A percentile compares a stretch with the other conserved stretches of the same genome.
Conservation (phyloP, 2,329 filamentous ascomycete species). For the Gaeumannomyces tritici region DNA sequence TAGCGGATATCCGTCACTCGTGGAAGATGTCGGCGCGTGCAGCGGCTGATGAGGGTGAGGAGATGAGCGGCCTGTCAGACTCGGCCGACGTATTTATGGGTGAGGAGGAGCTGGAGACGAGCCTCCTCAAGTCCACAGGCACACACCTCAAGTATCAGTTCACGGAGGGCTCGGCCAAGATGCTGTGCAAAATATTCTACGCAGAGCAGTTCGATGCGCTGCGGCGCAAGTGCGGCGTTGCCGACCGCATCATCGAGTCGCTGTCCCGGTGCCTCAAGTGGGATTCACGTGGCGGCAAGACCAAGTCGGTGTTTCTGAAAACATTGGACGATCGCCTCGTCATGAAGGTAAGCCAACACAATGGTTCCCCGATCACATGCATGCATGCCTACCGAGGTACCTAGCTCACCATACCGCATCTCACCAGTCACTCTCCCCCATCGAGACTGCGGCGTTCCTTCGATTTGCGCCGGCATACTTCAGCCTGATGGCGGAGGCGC, state of each 20-base stretch:
- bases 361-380: neutral
- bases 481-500: conserved; percentile 88
- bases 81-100: conserved; percentile 24
- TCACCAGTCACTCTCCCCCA: conserved; percentile 60
- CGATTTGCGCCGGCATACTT: conserved; percentile 97
- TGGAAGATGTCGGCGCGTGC: conserved; percentile 23
- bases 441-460: conserved; percentile 90
- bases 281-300: conserved; percentile 97
- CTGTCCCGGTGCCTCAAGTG: conserved; percentile 92
- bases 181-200: conserved; percentile 98
- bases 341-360: conserved; percentile 49
- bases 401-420: neutral
- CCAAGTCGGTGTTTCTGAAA: conserved; percentile 93
- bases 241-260: conserved; percentile 90
- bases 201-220: conserved; percentile 96
- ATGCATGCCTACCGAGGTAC: neutral
- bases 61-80: conserved; percentile 7
- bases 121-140: conserved; percentile 72
- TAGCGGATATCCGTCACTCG: conserved; percentile 54
- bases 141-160: conserved; percentile 97
- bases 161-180: conserved; percentile 82
- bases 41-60: conserved; percentile 26
- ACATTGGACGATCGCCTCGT: conserved; percentile 92
- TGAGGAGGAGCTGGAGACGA: conserved; percentile 74
- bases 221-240: conserved; percentile 82